Evolutionary conservation across 2,329 filamentous ascomycete species (phyloP).

Genomic region (Phialophora tarda): DNA sequence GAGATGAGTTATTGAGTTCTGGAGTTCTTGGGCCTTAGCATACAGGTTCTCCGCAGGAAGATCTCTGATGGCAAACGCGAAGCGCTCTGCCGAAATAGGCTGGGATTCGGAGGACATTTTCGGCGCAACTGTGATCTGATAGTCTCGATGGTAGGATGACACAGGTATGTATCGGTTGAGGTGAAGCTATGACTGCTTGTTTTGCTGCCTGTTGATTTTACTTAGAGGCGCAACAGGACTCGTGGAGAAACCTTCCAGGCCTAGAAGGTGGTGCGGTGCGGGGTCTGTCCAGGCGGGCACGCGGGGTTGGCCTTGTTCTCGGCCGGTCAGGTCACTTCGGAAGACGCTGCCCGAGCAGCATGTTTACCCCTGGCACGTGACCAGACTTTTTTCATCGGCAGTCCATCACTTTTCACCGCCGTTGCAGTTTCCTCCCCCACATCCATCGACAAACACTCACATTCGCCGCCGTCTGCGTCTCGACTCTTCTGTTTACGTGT

Average conservation of each 20-base stretch:
- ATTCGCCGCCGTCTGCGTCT: background rate
- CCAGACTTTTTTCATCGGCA: background rate
- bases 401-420: constrained; percentile 1
- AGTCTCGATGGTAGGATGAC: background rate
- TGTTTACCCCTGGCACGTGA: constrained; percentile 27
- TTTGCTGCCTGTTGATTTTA: background rate
- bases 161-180: background rate
- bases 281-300: background rate
- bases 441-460: background rate
- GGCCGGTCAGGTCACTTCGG: constrained; percentile 15
- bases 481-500: background rate
- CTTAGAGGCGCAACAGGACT: background rate
- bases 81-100: constrained; percentile 58
- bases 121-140: background rate
- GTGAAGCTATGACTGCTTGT: background rate
- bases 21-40: constrained; percentile 65
- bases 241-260: background rate
- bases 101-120: constrained; percentile 56
- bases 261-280: background rate
- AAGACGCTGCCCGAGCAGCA: background rate
- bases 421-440: constrained; percentile 3
- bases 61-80: constrained; percentile 61
- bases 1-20: constrained; percentile 65
- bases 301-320: background rate
- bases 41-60: constrained; percentile 65